These are phyloP conservation scores for Zygoascus biomembranicola DNA, from an alignment of 805 yeast species.

Conservation along the genomic window DNA sequence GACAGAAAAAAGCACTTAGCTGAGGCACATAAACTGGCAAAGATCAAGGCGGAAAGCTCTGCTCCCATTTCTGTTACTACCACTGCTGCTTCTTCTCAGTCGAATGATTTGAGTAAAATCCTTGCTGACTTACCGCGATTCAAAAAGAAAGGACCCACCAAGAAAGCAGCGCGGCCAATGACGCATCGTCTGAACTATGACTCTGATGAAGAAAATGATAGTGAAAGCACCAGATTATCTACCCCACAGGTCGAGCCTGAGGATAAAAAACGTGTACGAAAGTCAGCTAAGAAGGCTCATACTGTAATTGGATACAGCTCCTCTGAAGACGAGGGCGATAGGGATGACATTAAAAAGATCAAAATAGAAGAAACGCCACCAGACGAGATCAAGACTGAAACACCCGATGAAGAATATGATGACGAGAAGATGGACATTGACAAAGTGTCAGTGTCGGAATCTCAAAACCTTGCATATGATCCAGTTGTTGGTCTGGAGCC, in stretches of 20 bases:
- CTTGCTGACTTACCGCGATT: constrained; percentile 24
- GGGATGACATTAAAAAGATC: not conserved
- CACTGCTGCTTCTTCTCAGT: constrained; percentile 1
- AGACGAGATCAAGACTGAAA: constrained; percentile 5
- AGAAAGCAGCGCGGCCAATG: constrained; percentile 22
- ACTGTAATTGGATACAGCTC: constrained; percentile 32
- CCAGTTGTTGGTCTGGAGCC: constrained; percentile 46
- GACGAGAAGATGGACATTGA: constrained; percentile 22
- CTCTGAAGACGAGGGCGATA: constrained; percentile 34
- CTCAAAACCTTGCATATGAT: constrained; percentile 20
- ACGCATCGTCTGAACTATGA: constrained; percentile 22
- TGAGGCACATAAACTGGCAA: not conserved
- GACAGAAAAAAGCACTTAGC: not conserved
- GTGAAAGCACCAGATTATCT: constrained; percentile 1
- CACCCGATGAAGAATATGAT: constrained; percentile 25
- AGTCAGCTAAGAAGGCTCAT: not conserved
- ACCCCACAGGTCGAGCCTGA: constrained; percentile 6
- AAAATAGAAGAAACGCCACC: not conserved
- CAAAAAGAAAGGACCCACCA: constrained; percentile 15
- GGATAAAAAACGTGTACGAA: constrained; percentile 3
- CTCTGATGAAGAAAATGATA: constrained; percentile 20
- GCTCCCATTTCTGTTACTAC: not conserved
- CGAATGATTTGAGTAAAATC: constrained; percentile 2
- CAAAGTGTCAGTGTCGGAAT: constrained; percentile 12
- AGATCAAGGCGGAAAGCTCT: not conserved